A percentile compares a stretch with the other conserved stretches of the same genome.
Conservation (phyloP, 306 rosid genomes). For the Vachellia pachyceras region DNA sequence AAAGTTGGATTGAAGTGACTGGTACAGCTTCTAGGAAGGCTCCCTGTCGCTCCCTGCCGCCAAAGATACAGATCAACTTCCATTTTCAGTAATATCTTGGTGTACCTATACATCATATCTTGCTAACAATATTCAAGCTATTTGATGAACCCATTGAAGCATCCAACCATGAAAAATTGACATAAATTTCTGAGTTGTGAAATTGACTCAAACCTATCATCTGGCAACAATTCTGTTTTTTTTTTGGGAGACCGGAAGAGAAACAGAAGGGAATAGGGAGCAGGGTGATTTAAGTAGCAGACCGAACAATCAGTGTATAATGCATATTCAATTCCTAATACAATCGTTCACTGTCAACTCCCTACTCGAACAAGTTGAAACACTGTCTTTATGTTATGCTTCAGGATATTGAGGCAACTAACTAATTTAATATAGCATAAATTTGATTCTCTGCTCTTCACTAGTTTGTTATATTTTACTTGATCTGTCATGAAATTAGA, state of each 20-base stretch:
- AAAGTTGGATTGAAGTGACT: slow-evolving; percentile 53
- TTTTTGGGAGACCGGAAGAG: no score
- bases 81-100: slow-evolving; percentile 5
- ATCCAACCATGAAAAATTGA: not conserved
- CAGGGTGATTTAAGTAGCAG: not conserved
- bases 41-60: slow-evolving; percentile 50
- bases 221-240: not conserved
- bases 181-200: not conserved
- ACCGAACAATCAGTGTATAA: not conserved
- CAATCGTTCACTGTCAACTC: not conserved
- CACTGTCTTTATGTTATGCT: not conserved
- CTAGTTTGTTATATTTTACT: not conserved
- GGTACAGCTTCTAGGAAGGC: slow-evolving; percentile 56
- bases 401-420: not conserved
- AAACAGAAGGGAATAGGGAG: no score
- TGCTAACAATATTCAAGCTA: not conserved
- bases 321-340: not conserved
- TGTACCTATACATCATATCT: not conserved
- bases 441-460: not conserved
- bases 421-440: not conserved
- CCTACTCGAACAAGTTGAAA: not conserved
- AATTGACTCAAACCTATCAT: not conserved
- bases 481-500: not conserved
- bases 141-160: not conserved
- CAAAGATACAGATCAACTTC: slow-evolving; percentile 3